A percentile compares a stretch with the other conserved stretches of the same genome.
These are phyloP conservation scores for Beta macrorhiza DNA, from an alignment of 179 eudicot species.

Conservation along the genomic window DNA sequence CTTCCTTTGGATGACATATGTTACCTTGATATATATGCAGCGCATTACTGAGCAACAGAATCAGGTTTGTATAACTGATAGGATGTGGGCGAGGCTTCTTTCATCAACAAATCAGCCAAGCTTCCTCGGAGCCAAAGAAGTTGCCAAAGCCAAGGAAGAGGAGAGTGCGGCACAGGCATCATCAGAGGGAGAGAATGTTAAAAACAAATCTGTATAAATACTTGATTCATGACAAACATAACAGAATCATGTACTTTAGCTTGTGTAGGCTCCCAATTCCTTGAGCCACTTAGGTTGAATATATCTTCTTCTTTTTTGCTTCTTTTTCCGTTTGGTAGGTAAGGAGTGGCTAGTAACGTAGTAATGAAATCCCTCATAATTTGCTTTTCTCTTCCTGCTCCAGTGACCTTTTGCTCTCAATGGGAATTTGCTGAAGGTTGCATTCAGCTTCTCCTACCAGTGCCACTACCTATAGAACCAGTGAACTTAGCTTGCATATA, in stretches of 20 bases:
- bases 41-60: slow-evolving; percentile 43
- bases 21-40: slow-evolving; percentile 28
- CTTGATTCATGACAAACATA: not conserved
- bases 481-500: not conserved
- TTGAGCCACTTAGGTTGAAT: slow-evolving; percentile 24
- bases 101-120: slow-evolving; percentile 53
- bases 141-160: slow-evolving; percentile 32
- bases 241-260: not conserved
- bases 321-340: slow-evolving; percentile 20
- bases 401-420: slow-evolving; percentile 8
- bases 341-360: slow-evolving; percentile 15
- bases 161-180: slow-evolving; percentile 12
- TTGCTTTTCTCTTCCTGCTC: slow-evolving; percentile 24
- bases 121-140: slow-evolving; percentile 33
- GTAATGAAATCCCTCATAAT: slow-evolving; percentile 21
- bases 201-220: slow-evolving; percentile 18
- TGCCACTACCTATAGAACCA: slow-evolving; percentile 1
- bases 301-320: not conserved
- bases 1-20: slow-evolving; percentile 1
- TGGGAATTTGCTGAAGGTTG: not conserved
- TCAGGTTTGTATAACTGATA: slow-evolving; percentile 40
- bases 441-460: slow-evolving; percentile 6
- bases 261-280: slow-evolving; percentile 15
- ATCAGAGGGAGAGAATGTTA: slow-evolving; percentile 11
- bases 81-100: slow-evolving; percentile 55